Conservation (phyloP, 2,329 filamentous ascomycete species). For the Tolypocladium tundrense region DNA sequence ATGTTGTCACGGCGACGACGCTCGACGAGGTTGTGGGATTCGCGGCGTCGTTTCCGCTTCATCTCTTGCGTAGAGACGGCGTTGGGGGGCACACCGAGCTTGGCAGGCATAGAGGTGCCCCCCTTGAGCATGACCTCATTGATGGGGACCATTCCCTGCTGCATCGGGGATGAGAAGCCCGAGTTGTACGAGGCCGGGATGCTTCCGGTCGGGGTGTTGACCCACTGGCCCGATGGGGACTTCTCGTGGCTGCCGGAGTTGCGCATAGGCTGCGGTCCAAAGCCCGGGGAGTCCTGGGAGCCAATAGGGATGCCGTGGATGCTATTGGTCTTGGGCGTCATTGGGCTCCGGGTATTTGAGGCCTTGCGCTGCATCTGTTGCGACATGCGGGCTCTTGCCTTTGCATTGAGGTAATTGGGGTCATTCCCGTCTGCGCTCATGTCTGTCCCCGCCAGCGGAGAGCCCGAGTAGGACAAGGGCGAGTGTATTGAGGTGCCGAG, state of each 20-base stretch:
- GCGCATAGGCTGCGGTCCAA: slow-evolving; percentile 69
- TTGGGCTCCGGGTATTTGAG: slow-evolving; percentile 65
- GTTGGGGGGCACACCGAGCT: slow-evolving; percentile 50
- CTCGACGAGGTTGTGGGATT: slow-evolving; percentile 95
- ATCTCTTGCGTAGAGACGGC: slow-evolving; percentile 77
- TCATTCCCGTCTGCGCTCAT: slow-evolving; percentile 40
- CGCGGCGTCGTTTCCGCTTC: slow-evolving; percentile 80
- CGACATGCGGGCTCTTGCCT: slow-evolving; percentile 47
- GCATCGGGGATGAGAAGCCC: slow-evolving; percentile 74
- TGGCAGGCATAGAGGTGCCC: slow-evolving; percentile 79
- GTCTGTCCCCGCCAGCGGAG: slow-evolving; percentile 32
- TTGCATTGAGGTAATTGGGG: slow-evolving; percentile 49
- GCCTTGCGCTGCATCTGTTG: slow-evolving; percentile 62
- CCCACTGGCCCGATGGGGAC: slow-evolving; percentile 80
- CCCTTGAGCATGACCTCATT: slow-evolving; percentile 83
- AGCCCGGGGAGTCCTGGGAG: slow-evolving; percentile 57
- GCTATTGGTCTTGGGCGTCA: slow-evolving; percentile 78
- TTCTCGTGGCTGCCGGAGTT: slow-evolving; percentile 64
- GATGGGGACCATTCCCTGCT: slow-evolving; percentile 63
- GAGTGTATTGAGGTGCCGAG: slow-evolving; percentile 41
- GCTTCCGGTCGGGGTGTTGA: slow-evolving; percentile 69
- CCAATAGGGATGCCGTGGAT: slow-evolving; percentile 62
- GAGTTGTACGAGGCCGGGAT: slow-evolving; percentile 81
- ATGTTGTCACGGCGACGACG: slow-evolving; percentile 93
- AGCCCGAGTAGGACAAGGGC: slow-evolving; percentile 28